Conservation (phyloP, 2,329 filamentous ascomycete species). For the Lecanicillium sp. region DNA sequence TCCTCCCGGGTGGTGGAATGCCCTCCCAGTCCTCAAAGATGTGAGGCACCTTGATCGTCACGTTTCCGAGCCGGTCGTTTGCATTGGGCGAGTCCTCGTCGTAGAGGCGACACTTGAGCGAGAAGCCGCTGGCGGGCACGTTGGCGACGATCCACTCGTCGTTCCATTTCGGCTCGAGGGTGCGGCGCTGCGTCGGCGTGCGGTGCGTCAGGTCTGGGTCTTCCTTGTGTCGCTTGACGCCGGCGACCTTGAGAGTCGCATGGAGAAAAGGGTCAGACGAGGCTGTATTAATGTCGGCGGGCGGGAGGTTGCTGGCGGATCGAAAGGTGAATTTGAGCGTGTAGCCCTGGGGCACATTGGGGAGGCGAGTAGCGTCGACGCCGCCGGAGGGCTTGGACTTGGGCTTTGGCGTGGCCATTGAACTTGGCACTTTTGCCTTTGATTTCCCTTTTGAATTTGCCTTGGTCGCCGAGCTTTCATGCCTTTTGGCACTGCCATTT, state of each 20-base stretch:
- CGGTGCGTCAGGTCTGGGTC: slow-evolving; percentile 69
- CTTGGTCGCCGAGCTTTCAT: too few relatives aligned
- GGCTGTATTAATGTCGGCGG: slow-evolving; percentile 68
- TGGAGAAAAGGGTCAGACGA: slow-evolving; percentile 79
- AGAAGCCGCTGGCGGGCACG: slow-evolving; percentile 72
- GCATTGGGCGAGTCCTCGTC: slow-evolving; percentile 84
- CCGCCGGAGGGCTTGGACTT: slow-evolving; percentile 56
- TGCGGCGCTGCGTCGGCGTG: slow-evolving; percentile 66
- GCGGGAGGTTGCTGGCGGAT: slow-evolving; percentile 70
- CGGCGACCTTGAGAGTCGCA: slow-evolving; percentile 63
- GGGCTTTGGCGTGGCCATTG: not conserved
- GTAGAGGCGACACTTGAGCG: slow-evolving; percentile 77
- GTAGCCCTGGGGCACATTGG: slow-evolving; percentile 67
- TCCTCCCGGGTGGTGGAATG: slow-evolving; percentile 48
- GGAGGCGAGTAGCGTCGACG: slow-evolving; percentile 72
- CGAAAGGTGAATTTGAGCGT: slow-evolving; percentile 82
- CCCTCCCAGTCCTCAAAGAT: slow-evolving; percentile 62
- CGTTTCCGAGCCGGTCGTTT: slow-evolving; percentile 83
- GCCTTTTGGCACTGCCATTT: too few relatives aligned
- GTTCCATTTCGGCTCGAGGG: slow-evolving; percentile 72
- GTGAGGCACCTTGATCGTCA: slow-evolving; percentile 57
- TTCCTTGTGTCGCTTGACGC: slow-evolving; percentile 76
- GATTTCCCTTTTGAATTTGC: too few relatives aligned
- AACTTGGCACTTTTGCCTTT: too few relatives aligned
- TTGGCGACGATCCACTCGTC: slow-evolving; percentile 84